phyloP scores from a whole-genome alignment of 495 filamentous ascomycete genomes.

The Xylaria telfairii region DNA sequence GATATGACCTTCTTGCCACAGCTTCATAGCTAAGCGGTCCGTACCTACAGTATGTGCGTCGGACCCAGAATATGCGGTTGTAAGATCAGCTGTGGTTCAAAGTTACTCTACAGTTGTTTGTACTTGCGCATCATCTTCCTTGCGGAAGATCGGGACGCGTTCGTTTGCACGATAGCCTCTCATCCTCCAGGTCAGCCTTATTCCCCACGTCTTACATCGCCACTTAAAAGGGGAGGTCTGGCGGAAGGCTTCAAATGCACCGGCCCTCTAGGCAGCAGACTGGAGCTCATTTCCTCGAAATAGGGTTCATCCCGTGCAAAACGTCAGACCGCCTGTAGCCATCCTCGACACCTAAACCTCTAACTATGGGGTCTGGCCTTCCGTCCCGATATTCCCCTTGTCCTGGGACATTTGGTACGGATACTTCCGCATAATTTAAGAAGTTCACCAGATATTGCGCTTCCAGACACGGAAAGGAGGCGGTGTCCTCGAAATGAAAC shows the following conservation, averaged over 20 bases:
- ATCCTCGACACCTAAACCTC: neutral
- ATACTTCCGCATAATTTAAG: neutral
- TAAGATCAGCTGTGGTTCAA: neutral
- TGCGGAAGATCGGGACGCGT: neutral
- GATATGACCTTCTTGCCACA: neutral
- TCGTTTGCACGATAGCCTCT: neutral
- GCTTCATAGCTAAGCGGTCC: neutral
- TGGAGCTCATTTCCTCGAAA: neutral
- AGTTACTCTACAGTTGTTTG: neutral
- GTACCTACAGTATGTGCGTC: no score
- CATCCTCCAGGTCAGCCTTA: neutral
- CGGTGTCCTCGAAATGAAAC: neutral
- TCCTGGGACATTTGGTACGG: neutral
- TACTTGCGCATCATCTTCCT: neutral
- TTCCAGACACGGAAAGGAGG: neutral
- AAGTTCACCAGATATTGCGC: neutral
- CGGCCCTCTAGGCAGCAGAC: neutral
- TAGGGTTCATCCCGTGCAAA: neutral
- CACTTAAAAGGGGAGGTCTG: neutral
- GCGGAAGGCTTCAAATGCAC: neutral
- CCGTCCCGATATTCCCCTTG: neutral
- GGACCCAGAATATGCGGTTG: neutral
- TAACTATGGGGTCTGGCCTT: neutral
- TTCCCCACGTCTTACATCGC: slow-evolving; percentile 18
- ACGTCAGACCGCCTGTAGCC: neutral